phyloP scores from a whole-genome alignment of 768 basidiomycete species.

The Candolleomyces aberdarensis region DNA sequence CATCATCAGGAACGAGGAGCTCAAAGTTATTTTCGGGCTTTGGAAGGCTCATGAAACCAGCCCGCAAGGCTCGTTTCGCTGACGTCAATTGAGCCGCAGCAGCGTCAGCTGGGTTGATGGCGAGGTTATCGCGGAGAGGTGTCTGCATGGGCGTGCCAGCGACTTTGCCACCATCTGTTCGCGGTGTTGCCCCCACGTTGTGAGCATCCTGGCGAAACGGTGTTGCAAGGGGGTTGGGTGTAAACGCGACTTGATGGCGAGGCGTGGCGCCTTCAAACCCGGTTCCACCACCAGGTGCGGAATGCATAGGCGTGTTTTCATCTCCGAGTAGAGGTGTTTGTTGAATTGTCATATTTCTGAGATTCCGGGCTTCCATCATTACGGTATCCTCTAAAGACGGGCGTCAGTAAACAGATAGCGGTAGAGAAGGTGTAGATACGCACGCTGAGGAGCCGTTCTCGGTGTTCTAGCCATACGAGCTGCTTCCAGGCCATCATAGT shows the following conservation, averaged over 20 bases:
- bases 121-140: constrained; percentile 89
- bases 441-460: constrained; percentile 89
- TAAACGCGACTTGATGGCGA: constrained; percentile 85
- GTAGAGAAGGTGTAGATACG: constrained; percentile 29
- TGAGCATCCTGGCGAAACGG: constrained; percentile 53
- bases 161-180: constrained; percentile 28
- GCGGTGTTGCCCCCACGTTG: constrained; percentile 56
- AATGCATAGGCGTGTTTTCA: constrained; percentile 93
- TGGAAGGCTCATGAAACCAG: constrained; percentile 81
- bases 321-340: constrained; percentile 96
- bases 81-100: constrained; percentile 55
- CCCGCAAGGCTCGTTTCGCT: constrained; percentile 72
- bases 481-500: constrained; percentile 86
- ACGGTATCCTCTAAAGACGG: constrained; percentile 81
- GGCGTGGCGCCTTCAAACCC: constrained; percentile 97
- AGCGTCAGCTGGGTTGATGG: constrained; percentile 74
- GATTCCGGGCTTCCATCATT: constrained; percentile 90
- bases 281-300: constrained; percentile 68
- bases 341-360: constrained; percentile 87
- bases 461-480: constrained; percentile 94
- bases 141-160: constrained; percentile 86
- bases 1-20: constrained; percentile 88
- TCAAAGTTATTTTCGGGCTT: constrained; percentile 98
- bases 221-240: constrained; percentile 94
- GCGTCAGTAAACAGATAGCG: constrained; percentile 2